Evolutionary conservation across 208 protist species (phyloP), one percentile per base, ranked within the genome.

Genomic region (Wallacemonas sp.): DNA sequence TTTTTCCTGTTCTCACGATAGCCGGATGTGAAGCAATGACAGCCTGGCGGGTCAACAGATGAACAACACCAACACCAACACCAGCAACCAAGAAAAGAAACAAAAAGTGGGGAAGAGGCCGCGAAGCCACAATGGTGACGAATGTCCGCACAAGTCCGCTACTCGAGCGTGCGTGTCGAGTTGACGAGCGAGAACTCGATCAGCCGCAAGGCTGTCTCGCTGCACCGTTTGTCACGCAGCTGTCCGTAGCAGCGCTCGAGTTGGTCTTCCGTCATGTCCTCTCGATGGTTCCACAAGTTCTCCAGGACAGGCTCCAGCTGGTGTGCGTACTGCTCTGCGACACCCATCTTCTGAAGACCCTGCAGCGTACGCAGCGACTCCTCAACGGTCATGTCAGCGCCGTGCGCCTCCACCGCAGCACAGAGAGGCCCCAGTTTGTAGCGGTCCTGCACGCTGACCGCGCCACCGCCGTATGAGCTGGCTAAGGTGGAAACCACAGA

Each of bases 381-480:
- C n/a, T 73, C 62, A 2, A 79, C 68, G 15, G 71, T 75, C 83
- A 96, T 88, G 14, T 82, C 69, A 15, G 46, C 67, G 14, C 64
- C 72, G 70, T 94, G 75, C 33, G 60, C 68, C 34, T 84, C 68
- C 0, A 94, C 72, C 0, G 82, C 81, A 15, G 76, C 86, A 65
- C 78, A 93, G n/a, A 94, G 77, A 2, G 84, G 77, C 19, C 72
- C 77, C 28, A 96, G 80, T 1, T 80, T 79, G 30, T 90, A 77
- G 0, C 60, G 79, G 38, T 94, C 79, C 39, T 80, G 51, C 24
- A 33, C 38, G 26, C 55, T 42, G 8, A 38, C 28, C 15, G 58
- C 27, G 15, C 56, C 59, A 44, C 31, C 69, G 33, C 64, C 45
- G 51, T 71, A 88, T 8, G 78, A 72, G 62, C 66, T 79, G 42